Base-by-base conservation (phyloP, 441 rosid genomes). In the Francoa sonchifolia region DNA sequence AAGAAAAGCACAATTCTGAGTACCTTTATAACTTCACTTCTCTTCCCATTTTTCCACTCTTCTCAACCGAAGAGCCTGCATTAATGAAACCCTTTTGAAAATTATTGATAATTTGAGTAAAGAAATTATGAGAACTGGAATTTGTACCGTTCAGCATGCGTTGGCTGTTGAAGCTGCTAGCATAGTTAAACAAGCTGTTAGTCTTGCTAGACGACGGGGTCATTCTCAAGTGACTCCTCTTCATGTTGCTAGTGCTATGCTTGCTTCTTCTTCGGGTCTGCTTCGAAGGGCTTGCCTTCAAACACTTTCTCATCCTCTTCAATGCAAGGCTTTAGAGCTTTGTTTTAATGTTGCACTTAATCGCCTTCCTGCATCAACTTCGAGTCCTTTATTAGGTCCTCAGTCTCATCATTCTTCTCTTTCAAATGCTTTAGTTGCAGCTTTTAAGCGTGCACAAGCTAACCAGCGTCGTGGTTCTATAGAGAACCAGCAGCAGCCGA, bases 151-250 rank as follows among this genome's bases (percentile, higher is more conserved):
- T 10, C 82, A 69, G 54, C 80, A 77, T 30, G 57, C 74, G 20
- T 66, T 80, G 14, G 72, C 86, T 3, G 42, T 51, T 1, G 90
- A 77, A 65, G 74, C 90, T 47, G 60, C 62, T 10, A 42, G 33
- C 42, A 22, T 59, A 15, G 76, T 76, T 36, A 80, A 77, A 33
- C 80, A 74, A 61, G 80, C 90, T 4, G 45, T 77, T 33, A 65
- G 39, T 46, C 68, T 77, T 17, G 86, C 90, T 5, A 55, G 67
- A 16, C 55, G 80, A 32, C 57, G 86, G 33, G 86, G 90, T n/a
- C 90, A 80, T 42, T 69, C 80, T 12, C 86, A 80, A 33, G 90
- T 80, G 32, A 80, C 86, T 23, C 85, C 90, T 34, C 90, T 77
- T 12, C 86, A 80, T 26, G 82, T 80, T 5, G 90, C 86, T 10